These are phyloP conservation scores for Ehretia macrophylla DNA, from an alignment of 257 asterid genomes.

Conservation along the genomic window DNA sequence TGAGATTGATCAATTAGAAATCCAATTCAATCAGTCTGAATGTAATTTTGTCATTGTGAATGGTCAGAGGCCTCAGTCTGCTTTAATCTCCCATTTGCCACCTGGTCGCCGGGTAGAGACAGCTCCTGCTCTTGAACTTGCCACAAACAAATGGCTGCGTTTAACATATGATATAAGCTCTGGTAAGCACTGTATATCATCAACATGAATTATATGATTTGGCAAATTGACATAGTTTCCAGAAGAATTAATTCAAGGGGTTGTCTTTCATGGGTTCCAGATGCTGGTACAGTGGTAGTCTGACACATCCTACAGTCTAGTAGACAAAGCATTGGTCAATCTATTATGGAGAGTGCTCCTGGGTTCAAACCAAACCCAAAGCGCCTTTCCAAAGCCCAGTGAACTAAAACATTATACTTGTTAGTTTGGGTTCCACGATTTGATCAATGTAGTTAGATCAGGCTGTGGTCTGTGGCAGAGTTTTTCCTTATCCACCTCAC, in stretches of 20 bases:
- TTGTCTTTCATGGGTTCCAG: too few relatives aligned
- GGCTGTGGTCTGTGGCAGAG: not conserved
- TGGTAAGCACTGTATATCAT: constrained; percentile 43
- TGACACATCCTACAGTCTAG: too few relatives aligned
- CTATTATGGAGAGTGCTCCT: too few relatives aligned
- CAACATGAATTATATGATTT: too few relatives aligned
- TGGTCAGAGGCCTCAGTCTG: constrained; percentile 69
- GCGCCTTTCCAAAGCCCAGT: too few relatives aligned
- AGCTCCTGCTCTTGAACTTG: constrained; percentile 67
- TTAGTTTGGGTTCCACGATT: too few relatives aligned
- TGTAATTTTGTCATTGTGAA: constrained; percentile 81
- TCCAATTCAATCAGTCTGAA: constrained; percentile 91
- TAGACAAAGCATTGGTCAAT: too few relatives aligned
- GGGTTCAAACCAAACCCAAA: too few relatives aligned
- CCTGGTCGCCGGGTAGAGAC: constrained; percentile 88
- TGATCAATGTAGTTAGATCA: not conserved
- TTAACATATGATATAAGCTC: constrained; percentile 79
- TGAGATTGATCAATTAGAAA: constrained; percentile 95
- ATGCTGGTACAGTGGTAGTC: too few relatives aligned
- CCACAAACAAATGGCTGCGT: constrained; percentile 84
- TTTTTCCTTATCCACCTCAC: not conserved
- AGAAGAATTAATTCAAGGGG: too few relatives aligned
- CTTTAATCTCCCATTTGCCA: constrained; percentile 62
- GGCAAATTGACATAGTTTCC: not conserved
- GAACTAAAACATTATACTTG: too few relatives aligned